A percentile compares a stretch with the other conserved stretches of the same genome.
These are phyloP conservation scores for Clitopilus passeckerianus DNA, from an alignment of 768 basidiomycete species.

Conservation along the genomic window DNA sequence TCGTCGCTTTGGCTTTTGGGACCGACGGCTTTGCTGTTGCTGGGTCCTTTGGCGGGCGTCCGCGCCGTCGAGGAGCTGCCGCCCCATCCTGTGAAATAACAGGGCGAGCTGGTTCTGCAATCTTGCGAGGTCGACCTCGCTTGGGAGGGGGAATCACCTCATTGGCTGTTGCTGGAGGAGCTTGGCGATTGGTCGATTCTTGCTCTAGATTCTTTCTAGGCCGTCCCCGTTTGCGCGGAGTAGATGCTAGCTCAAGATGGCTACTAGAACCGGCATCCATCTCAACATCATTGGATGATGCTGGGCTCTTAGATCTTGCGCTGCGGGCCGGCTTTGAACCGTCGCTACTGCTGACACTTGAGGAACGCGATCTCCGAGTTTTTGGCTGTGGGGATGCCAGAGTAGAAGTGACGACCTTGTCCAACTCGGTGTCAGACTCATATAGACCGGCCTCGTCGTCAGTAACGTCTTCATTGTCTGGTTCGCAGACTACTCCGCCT, in stretches of 20 bases:
- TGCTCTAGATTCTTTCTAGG: constrained; percentile 7
- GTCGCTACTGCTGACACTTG: constrained; percentile 6
- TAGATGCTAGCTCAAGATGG: neutral
- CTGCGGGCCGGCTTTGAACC: constrained; percentile 1
- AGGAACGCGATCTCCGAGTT: constrained; percentile 11
- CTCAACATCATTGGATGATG: constrained; percentile 21
- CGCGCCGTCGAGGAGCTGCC: constrained; percentile 5
- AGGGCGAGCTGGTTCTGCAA: neutral
- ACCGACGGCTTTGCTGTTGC: neutral
- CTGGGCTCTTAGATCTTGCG: neutral
- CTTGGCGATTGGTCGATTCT: neutral
- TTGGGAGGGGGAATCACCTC: neutral
- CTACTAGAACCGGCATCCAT: constrained; percentile 20
- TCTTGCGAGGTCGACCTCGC: constrained; percentile 1
- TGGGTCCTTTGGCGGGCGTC: constrained; percentile 5
- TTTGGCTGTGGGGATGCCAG: neutral
- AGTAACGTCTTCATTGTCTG: constrained; percentile 17
- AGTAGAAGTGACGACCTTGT: constrained; percentile 4
- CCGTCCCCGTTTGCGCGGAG: constrained; percentile 18
- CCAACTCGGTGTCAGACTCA: constrained; percentile 18
- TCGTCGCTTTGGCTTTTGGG: neutral
- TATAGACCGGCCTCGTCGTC: constrained; percentile 31
- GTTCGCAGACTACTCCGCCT: constrained; percentile 19
- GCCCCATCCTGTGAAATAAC: neutral
- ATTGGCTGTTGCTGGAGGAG: neutral